phyloP scores from a whole-genome alignment of 2,329 filamentous ascomycete genomes.

The Penicillium sclerotigenum region DNA sequence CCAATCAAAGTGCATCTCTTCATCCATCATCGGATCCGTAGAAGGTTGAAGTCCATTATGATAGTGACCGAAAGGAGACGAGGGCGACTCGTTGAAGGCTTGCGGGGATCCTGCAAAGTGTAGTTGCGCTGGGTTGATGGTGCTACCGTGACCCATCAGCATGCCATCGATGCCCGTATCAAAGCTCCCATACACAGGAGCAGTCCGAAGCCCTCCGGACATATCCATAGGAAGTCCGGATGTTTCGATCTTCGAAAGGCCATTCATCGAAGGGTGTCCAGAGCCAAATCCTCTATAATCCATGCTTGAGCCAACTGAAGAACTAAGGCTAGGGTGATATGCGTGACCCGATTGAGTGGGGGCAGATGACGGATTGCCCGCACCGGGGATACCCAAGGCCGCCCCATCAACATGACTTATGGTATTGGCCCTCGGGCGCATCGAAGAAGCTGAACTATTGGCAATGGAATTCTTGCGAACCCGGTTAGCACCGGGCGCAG shows the following conservation, averaged over 20 bases:
- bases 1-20: constrained; percentile 82
- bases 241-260: constrained; percentile 80
- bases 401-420: constrained; percentile 86
- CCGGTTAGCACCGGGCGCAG: constrained; percentile 62
- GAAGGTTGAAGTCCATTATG: constrained; percentile 54
- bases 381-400: constrained; percentile 62
- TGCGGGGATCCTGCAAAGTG: constrained; percentile 80
- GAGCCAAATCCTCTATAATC: constrained; percentile 66
- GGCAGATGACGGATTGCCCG: constrained; percentile 27
- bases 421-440: constrained; percentile 90
- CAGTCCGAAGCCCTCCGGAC: constrained; percentile 70
- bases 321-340: constrained; percentile 72
- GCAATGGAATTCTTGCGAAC: constrained; percentile 92
- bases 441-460: constrained; percentile 52
- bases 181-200: constrained; percentile 67
- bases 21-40: constrained; percentile 56
- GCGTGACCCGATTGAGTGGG: constrained; percentile 49
- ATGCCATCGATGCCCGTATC: constrained; percentile 69
- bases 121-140: constrained; percentile 65
- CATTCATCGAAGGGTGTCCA: constrained; percentile 55
- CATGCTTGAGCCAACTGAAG: constrained; percentile 53
- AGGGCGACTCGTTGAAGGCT: constrained; percentile 41
- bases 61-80: constrained; percentile 42
- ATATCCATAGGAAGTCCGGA: constrained; percentile 66
- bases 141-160: constrained; percentile 63